Evolutionary conservation across 192 early-diverging fungal genomes (phyloP).

Genomic region (Fimicolochytrium jonesii): DNA sequence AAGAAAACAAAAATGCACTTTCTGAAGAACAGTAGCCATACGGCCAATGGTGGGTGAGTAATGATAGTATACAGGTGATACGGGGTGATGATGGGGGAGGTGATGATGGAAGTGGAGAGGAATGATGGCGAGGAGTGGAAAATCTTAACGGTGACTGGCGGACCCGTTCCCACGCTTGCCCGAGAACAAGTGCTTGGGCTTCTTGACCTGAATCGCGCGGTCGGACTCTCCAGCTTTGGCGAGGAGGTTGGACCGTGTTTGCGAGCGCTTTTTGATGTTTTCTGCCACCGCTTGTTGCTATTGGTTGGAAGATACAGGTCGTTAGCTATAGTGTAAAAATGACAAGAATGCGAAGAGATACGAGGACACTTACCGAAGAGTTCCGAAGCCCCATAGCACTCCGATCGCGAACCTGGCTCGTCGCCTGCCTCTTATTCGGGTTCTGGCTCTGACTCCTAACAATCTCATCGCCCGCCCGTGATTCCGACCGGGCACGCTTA

Average conservation of each 20-base stretch:
- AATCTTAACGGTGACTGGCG: conserved; percentile 39
- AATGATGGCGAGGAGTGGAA: no score
- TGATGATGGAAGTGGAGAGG: no score
- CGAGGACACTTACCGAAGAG: conserved; percentile 33
- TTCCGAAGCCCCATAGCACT: conserved; percentile 70
- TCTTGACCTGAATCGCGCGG: conserved; percentile 83
- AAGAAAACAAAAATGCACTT: no score
- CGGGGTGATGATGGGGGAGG: no score
- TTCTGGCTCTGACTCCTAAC: conserved; percentile 50
- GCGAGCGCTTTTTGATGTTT: conserved; percentile 69
- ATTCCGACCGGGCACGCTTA: conserved; percentile 74
- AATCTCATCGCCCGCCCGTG: conserved; percentile 53
- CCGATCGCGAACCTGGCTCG: conserved; percentile 33
- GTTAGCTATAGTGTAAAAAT: conserved; percentile 10
- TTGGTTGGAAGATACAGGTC: no score
- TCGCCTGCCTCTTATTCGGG: conserved; percentile 19
- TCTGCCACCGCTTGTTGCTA: conserved; percentile 65
- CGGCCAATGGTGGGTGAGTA: no score
- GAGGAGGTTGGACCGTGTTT: conserved; percentile 69
- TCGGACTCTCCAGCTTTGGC: conserved; percentile 92
- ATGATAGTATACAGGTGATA: no score
- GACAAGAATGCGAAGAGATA: conserved; percentile 28
- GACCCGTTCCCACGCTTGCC: conserved; percentile 70
- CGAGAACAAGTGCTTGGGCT: conserved; percentile 97
- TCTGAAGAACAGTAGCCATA: no score